Percentiles rank a stretch among this genome's conserved stretches.
Conservation (phyloP, 495 filamentous ascomycete species). For the Penicillium silybi region DNA sequence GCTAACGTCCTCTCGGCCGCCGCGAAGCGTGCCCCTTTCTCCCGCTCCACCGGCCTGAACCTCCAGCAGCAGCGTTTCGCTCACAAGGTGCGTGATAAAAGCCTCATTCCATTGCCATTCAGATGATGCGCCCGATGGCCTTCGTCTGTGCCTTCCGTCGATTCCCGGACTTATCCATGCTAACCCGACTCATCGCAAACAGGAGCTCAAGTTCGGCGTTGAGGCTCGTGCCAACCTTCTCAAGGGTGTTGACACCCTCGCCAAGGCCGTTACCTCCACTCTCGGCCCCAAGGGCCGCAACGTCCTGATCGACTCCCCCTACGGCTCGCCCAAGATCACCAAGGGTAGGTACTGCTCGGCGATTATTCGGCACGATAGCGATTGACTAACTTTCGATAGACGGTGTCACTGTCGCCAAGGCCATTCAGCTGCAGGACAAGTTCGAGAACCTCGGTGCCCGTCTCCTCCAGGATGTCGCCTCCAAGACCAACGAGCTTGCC, state of each 20-base stretch:
- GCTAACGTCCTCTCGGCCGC: slow-evolving; percentile 67
- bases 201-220: slow-evolving; percentile 98
- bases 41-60: slow-evolving; percentile 48
- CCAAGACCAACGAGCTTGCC: slow-evolving; percentile 97
- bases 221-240: slow-evolving; percentile 87
- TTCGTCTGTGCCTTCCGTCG: slow-evolving; percentile 12
- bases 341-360: slow-evolving; percentile 64
- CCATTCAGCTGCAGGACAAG: slow-evolving; percentile 93
- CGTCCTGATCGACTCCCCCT: slow-evolving; percentile 95
- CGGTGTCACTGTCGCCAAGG: slow-evolving; percentile 91
- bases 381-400: slow-evolving; percentile 46
- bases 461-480: slow-evolving; percentile 94
- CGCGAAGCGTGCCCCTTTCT: slow-evolving; percentile 51
- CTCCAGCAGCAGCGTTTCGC: slow-evolving; percentile 86
- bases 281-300: slow-evolving; percentile 97
- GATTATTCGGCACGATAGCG: not conserved
- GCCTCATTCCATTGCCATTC: slow-evolving; percentile 1
- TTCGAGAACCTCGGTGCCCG: slow-evolving; percentile 98
- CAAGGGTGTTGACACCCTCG: slow-evolving; percentile 92
- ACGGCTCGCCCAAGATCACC: slow-evolving; percentile 98
- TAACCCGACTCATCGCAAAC: slow-evolving; percentile 24
- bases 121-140: not conserved
- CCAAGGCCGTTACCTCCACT: slow-evolving; percentile 93
- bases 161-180: slow-evolving; percentile 13
- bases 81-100: slow-evolving; percentile 70